Base-by-base conservation (phyloP, 2,329 filamentous ascomycete genomes). In the Lecanosticta acicola region DNA sequence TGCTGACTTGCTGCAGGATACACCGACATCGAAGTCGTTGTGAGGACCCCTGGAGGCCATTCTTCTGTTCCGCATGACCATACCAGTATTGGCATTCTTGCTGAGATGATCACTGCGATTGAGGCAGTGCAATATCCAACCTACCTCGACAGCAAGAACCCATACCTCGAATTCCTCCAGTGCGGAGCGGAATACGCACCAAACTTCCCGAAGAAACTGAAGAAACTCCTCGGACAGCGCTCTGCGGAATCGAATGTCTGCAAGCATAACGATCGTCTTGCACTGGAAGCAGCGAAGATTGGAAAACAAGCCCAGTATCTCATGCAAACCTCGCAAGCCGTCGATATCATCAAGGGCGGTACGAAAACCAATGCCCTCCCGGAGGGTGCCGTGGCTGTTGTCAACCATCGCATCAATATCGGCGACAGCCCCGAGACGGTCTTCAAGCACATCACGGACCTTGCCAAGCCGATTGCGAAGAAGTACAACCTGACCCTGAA, bases 51-150 rank as follows among this genome's bases (percentile, higher is more conserved):
- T 2, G 81, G 81, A 13, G 81, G 81, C 0, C 81, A 84, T 60
- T 79, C 75, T 43, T 82, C 59, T 5, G 59, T 67, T 24, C 64
- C 64, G 1, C 76, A 76, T 13, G 72, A 78, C 1, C 82, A 87
- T 63, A 86, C 82, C 0, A 80, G 80, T 9, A 85, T 87, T 43
- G 83, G 84, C 4, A 81, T 87, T 51, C 71, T 83, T 45, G 72
- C 79, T 8, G 80, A 87, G 58, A 74, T 86, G 32, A 74, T 86
- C 48, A 73, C 75, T n/a, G 65, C 73, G n/a, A 76, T 87, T 1
- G 84, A 87, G 58, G 64, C 70, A 1, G 68, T 77, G 32, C 71
- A 78, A 0, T 84, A 79, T 61, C 63, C 70, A 3, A 75, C 79
- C 2, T 66, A 65, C 26, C 66, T 79, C 3, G 66, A 72, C 9